These are phyloP conservation scores for Chaetomiaceae sp. DNA, from an alignment of 2,329 filamentous ascomycete species.

Conservation along the genomic window DNA sequence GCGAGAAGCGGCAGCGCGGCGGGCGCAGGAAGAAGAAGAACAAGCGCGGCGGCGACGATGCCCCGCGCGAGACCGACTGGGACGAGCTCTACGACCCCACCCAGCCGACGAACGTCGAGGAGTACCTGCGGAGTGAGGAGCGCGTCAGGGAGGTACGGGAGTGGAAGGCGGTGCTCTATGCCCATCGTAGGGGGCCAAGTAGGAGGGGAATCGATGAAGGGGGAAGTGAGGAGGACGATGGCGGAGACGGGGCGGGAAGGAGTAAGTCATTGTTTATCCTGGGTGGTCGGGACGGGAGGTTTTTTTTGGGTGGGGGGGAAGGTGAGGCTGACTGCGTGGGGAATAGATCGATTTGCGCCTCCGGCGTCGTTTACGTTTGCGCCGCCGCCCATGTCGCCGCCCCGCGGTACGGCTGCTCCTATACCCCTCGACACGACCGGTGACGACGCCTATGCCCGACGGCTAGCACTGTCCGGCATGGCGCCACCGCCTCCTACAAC, in stretches of 20 bases:
- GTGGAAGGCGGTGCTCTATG: constrained; percentile 80
- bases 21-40: constrained; percentile 47
- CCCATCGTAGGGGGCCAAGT: constrained; percentile 52
- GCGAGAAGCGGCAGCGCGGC: constrained; percentile 66
- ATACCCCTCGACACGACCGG: constrained; percentile 57
- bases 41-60: constrained; percentile 51
- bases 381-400: constrained; percentile 49
- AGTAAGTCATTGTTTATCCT: constrained; percentile 32
- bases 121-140: constrained; percentile 81
- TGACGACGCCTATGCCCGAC: constrained; percentile 65
- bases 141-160: constrained; percentile 73
- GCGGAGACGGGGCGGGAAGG: constrained; percentile 30
- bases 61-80: constrained; percentile 68
- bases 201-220: constrained; percentile 40
- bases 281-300: neutral
- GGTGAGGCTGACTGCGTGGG: neutral
- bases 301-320: neutral
- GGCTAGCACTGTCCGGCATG: constrained; percentile 52
- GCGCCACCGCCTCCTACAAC: constrained; percentile 33
- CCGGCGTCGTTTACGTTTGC: constrained; percentile 54
- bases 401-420: constrained; percentile 36
- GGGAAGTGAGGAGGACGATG: constrained; percentile 33
- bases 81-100: constrained; percentile 86
- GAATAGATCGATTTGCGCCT: constrained; percentile 56
- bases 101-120: constrained; percentile 76